Evolutionary conservation across 2,329 filamentous ascomycete genomes (phyloP), one percentile per base, ranked within the genome.

Genomic region (Celoporthe dispersa): DNA sequence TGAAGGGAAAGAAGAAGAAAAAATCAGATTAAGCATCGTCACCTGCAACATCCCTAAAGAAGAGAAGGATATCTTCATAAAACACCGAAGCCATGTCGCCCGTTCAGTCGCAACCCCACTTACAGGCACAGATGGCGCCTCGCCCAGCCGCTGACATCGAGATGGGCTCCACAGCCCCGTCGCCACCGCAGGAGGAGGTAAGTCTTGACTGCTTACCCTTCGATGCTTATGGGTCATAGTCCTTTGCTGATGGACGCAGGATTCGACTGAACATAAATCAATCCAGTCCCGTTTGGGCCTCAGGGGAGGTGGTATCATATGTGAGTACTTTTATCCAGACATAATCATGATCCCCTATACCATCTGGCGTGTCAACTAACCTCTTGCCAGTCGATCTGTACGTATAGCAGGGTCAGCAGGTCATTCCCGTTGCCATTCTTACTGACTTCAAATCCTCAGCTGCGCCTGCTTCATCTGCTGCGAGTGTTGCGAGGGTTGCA

Each of bases 381-480:
- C 2, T 19, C 25, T 51, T 37, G 14, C 5, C 28, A 64, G 62
- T 64, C 19, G 62, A 64, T 35, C 28, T 64, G 62, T 64, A 64
- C 19, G 62, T 64, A n/a, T n/a, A 9, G 0, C 61, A 16, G 48
- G 2, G 25, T 4, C 11, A 14, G 5, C 48, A 11, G 14, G 51
- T 28, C 51, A 12, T 28, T 14, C 7, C 12, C 9, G 6, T 28
- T 28, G n/a, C 22, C 12, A 28, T 14, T 3, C n/a, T 16, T 48
- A 48, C 44, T 62, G 12, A 64, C 31, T 53, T n/a, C 3, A 33
- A 33, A 9, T 7, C 9, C 16, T 63, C n/a, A 64, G 62, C 19
- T 64, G 62, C 16, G 62, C 62, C 44, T 64, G 62, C 41, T 64
- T 64, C 19, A 64, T 64, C 14, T 64, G 62, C 9, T 64, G 63